A percentile compares a stretch with the other conserved stretches of the same genome.
Conservation (phyloP, 495 filamentous ascomycete species). For the Tricharina praecox region DNA sequence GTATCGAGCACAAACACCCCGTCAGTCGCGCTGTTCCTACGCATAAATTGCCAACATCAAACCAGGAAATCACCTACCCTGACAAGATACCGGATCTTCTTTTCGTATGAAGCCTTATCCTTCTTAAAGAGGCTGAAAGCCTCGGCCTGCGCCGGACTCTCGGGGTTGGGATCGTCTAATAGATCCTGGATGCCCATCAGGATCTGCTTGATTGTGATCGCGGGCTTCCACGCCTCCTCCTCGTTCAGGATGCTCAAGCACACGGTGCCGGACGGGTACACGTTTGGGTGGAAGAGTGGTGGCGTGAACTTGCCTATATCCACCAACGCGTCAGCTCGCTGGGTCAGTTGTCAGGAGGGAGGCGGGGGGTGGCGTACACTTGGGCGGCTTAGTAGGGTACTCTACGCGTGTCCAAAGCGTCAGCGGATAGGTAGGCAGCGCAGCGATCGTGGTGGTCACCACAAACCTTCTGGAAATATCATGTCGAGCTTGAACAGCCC, state of each 20-base stretch:
- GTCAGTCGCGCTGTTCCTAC: no score
- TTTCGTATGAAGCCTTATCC: slow-evolving; percentile 73
- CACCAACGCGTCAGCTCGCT: slow-evolving; percentile 1
- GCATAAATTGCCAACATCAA: no score
- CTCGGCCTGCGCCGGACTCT: slow-evolving; percentile 90
- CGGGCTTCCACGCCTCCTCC: slow-evolving; percentile 95
- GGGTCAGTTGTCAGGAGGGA: not conserved
- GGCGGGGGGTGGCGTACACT: slow-evolving; percentile 47
- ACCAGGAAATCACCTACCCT: no score
- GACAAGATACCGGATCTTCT: slow-evolving; percentile 69
- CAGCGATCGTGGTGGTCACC: no score
- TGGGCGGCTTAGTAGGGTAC: slow-evolving; percentile 96
- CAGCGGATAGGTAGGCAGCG: no score
- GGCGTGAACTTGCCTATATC: slow-evolving; percentile 93
- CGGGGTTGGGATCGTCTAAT: slow-evolving; percentile 89
- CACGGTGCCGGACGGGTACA: slow-evolving; percentile 95
- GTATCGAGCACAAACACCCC: no score
- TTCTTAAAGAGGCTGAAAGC: slow-evolving; percentile 95
- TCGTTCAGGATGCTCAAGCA: slow-evolving; percentile 97
- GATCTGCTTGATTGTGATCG: slow-evolving; percentile 96
- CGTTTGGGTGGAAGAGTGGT: slow-evolving; percentile 95
- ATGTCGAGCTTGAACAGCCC: slow-evolving; percentile 88
- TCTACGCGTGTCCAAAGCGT: slow-evolving; percentile 48
- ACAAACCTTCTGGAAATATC: slow-evolving; percentile 79
- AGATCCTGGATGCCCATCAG: slow-evolving; percentile 90